Evolutionary conservation across 2,329 filamentous ascomycete species (phyloP).

Genomic region (Fusarium denticulatum): DNA sequence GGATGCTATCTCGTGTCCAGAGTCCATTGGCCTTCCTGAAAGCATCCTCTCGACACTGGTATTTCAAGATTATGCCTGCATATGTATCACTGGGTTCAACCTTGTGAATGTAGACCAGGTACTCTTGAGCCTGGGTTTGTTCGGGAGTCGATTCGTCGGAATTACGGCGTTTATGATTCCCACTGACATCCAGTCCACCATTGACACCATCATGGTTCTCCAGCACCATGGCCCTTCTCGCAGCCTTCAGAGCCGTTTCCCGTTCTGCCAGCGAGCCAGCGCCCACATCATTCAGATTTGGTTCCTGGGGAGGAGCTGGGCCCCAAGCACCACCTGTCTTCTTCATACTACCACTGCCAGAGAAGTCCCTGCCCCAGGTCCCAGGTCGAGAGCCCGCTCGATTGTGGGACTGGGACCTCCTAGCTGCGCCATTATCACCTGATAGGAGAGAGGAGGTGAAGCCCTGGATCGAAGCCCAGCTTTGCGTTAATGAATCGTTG

Average conservation of each 20-base stretch:
- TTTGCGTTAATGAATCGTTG: constrained; percentile 62
- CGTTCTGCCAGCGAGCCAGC: constrained; percentile 64
- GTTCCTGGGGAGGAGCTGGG: constrained; percentile 53
- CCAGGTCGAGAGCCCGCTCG: constrained; percentile 35
- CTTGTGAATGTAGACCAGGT: constrained; percentile 89
- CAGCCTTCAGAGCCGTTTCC: constrained; percentile 64
- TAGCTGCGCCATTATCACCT: constrained; percentile 36
- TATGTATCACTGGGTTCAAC: constrained; percentile 87
- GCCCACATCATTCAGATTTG: constrained; percentile 60
- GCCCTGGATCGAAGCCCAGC: constrained; percentile 66
- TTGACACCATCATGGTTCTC: constrained; percentile 71
- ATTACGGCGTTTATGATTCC: constrained; percentile 71
- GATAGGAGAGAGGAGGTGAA: constrained; percentile 59
- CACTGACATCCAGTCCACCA: constrained; percentile 64
- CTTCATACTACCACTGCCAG: constrained; percentile 22
- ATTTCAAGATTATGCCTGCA: constrained; percentile 89
- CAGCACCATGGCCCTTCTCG: constrained; percentile 67
- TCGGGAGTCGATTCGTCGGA: constrained; percentile 68
- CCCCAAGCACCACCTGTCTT: constrained; percentile 56
- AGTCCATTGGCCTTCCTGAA: constrained; percentile 90
- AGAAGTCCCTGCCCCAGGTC: constrained; percentile 31
- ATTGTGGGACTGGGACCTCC: constrained; percentile 38
- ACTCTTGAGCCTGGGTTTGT: constrained; percentile 74
- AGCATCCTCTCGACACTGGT: constrained; percentile 83
- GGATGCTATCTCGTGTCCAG: constrained; percentile 93